phyloP scores from a whole-genome alignment of 495 filamentous ascomycete species.

The Lophiotrema nucula region DNA sequence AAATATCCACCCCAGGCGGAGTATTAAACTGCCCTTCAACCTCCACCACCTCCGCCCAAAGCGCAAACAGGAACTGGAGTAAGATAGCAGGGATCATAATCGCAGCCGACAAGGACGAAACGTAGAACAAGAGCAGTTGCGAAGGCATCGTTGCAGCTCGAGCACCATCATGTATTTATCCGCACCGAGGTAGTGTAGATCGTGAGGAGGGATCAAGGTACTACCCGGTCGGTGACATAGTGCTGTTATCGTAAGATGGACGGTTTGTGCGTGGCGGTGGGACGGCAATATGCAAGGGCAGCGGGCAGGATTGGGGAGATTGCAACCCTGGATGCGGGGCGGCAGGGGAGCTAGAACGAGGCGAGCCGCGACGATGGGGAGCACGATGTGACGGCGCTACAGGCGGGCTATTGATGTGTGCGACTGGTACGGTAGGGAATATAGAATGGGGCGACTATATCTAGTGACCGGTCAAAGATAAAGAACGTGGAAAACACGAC shows the following conservation, averaged over 20 bases:
- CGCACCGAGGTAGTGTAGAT: background rate
- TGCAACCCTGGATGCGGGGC: conserved; percentile 1
- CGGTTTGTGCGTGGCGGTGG: background rate
- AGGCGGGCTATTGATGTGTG: too few species aligned
- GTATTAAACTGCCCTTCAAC: conserved; percentile 23
- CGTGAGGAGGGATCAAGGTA: too few species aligned
- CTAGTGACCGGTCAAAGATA: too few species aligned
- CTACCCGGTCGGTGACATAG: too few species aligned
- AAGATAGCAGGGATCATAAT: conserved; percentile 10
- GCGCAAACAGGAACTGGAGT: conserved; percentile 7
- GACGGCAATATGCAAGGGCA: conserved; percentile 1
- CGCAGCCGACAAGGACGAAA: background rate
- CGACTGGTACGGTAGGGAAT: too few species aligned
- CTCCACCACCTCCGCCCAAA: background rate
- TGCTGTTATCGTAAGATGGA: too few species aligned
- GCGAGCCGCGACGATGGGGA: too few species aligned
- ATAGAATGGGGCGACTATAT: too few species aligned
- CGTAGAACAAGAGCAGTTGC: background rate
- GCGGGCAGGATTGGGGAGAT: background rate
- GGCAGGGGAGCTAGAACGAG: background rate
- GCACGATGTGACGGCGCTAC: too few species aligned
- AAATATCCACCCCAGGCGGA: conserved; percentile 34
- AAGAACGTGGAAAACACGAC: too few species aligned
- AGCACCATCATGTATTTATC: conserved; percentile 3
- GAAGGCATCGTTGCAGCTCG: background rate